Evolutionary conservation across 2,329 filamentous ascomycete species (phyloP).

Genomic region (Ceratocystis huliohia): DNA sequence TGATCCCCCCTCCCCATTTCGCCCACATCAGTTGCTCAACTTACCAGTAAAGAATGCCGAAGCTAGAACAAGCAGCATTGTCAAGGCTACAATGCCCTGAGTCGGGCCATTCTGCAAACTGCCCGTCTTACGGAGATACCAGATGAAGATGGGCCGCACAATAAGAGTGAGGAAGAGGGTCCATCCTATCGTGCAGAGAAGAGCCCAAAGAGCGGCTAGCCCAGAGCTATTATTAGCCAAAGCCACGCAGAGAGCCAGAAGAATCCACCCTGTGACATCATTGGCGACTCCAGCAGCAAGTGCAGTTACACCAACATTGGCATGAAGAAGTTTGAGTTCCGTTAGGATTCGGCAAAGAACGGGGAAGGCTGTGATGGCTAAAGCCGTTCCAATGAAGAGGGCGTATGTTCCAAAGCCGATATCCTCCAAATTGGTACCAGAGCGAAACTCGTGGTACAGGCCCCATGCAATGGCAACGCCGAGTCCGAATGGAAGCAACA

Average conservation of each 20-base stretch:
- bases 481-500: slow-evolving; percentile 70
- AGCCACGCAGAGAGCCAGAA: slow-evolving; percentile 84
- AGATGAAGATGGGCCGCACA: slow-evolving; percentile 62
- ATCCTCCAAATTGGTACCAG: slow-evolving; percentile 30
- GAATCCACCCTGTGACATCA: slow-evolving; percentile 67
- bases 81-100: slow-evolving; percentile 71
- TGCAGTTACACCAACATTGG: slow-evolving; percentile 75
- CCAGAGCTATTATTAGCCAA: slow-evolving; percentile 80
- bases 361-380: slow-evolving; percentile 84
- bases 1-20: background rate
- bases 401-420: slow-evolving; percentile 44
- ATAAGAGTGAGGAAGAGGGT: slow-evolving; percentile 60
- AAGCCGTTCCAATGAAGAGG: slow-evolving; percentile 77
- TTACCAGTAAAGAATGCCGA: slow-evolving; percentile 67
- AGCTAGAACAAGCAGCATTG: slow-evolving; percentile 61
- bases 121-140: slow-evolving; percentile 58
- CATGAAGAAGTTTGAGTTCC: slow-evolving; percentile 73
- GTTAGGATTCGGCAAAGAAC: slow-evolving; percentile 89
- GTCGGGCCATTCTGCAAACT: slow-evolving; percentile 79
- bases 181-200: slow-evolving; percentile 64
- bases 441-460: slow-evolving; percentile 59
- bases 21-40: background rate
- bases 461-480: slow-evolving; percentile 72
- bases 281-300: slow-evolving; percentile 86
- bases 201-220: slow-evolving; percentile 69